Evolutionary conservation across 345 rosid species (phyloP).

Genomic region (Clausena lansium): DNA sequence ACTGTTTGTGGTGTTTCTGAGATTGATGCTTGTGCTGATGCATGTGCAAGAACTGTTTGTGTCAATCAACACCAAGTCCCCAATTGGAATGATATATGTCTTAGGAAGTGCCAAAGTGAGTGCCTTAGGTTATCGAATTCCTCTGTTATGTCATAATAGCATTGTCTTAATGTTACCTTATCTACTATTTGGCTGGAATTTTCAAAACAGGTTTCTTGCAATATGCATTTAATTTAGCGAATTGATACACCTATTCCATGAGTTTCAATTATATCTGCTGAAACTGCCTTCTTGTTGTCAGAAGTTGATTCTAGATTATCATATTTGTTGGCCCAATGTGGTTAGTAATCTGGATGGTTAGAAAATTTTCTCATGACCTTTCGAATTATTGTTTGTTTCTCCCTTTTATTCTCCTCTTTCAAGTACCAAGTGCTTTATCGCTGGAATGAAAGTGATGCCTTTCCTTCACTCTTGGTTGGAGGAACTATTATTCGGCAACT

Average conservation of each 20-base stretch:
- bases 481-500: background rate
- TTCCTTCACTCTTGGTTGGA: background rate
- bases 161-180: background rate
- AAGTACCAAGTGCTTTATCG: background rate
- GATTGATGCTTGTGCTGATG: slow-evolving; percentile 65
- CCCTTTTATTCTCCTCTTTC: background rate
- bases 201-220: background rate
- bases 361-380: background rate
- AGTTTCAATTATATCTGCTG: background rate
- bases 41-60: slow-evolving; percentile 58
- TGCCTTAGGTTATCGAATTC: slow-evolving; percentile 51
- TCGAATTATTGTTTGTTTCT: background rate
- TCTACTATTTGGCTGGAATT: background rate
- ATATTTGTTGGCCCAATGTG: background rate
- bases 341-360: background rate
- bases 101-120: slow-evolving; percentile 57
- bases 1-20: slow-evolving; percentile 67
- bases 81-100: slow-evolving; percentile 62
- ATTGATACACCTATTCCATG: background rate
- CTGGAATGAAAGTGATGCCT: background rate
- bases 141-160: slow-evolving; percentile 26
- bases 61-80: slow-evolving; percentile 68
- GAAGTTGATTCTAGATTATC: background rate
- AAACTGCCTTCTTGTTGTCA: background rate
- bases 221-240: background rate